Evolutionary conservation across 2,329 filamentous ascomycete species (phyloP), one percentile per base, ranked within the genome.

Genomic region (Didymella pinodella): DNA sequence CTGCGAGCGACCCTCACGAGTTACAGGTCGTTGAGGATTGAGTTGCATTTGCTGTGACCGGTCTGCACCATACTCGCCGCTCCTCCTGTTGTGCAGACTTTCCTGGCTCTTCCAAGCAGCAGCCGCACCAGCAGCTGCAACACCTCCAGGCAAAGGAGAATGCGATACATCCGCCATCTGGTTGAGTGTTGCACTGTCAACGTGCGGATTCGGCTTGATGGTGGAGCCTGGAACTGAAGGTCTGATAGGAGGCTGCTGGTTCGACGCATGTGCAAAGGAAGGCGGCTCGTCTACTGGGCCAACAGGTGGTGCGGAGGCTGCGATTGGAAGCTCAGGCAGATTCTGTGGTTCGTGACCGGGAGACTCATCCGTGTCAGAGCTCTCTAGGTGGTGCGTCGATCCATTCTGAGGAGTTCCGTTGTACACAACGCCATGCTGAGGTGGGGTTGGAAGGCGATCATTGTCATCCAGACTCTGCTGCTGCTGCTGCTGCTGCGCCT

Each of bases 271-370:
- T 47, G 87, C 85, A 74, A 97, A 94, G 11, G 87, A 87, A 3
- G 94, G 94, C 0, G 94, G 93, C 6, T 84, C 81, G 5, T 86
- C 86, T 20, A 97, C 92, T 7, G 91, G 91, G 65, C 91, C 89
- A 1, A 91, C 91, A 6, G 90, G 78, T 11, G 75, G 76, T 28
- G 73, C 72, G 26, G 72, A 69, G 14, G 74, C 62, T 45, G 75
- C 77, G n/a, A 77, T 60, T 40, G 72, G 74, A 20, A 77, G 58
- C 36, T 75, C 65, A 26, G 75, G 75, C 7, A 76, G 57, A 46
- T 71, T 62, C 7, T 63, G 64, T 7, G 69, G 59, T 22, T 75
- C 72, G 25, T 67, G 67, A n/a, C 62, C 64, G 3, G 67, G 66
- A 40, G 67, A 65, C 26, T 76, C 73, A 43, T 69, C 70, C 28